These are phyloP conservation scores for Trametes cinnabarina DNA, from an alignment of 768 basidiomycete species.

Conservation along the genomic window DNA sequence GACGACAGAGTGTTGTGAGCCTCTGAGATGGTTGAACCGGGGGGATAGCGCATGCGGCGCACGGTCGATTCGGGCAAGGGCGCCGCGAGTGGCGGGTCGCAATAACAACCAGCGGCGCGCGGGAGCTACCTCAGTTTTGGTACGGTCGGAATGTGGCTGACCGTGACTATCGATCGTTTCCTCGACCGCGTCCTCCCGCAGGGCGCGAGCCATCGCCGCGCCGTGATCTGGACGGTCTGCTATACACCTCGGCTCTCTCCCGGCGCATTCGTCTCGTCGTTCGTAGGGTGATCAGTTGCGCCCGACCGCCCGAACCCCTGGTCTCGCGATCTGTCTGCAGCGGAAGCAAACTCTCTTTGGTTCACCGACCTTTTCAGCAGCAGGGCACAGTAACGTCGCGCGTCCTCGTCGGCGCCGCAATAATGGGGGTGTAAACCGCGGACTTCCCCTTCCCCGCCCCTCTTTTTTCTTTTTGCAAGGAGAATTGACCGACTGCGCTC, in stretches of 20 bases:
- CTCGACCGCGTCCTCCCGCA: constrained; percentile 11
- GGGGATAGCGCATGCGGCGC: not conserved
- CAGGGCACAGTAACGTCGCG: not conserved
- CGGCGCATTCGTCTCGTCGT: constrained; percentile 3
- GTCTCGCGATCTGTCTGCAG: constrained; percentile 13
- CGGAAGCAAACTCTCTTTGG: constrained; percentile 38
- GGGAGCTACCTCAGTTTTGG: constrained; percentile 15
- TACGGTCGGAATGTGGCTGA: constrained; percentile 19
- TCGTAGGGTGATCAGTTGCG: constrained; percentile 26
- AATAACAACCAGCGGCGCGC: constrained; percentile 5
- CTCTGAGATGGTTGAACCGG: not conserved
- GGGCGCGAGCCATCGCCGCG: constrained; percentile 4
- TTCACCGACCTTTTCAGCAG: constrained; percentile 23
- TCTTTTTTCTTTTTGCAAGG: constrained; percentile 3
- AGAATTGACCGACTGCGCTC: not conserved
- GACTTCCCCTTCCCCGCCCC: not conserved
- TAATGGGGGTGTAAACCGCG: not conserved
- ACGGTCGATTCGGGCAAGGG: not conserved
- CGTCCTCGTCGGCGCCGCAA: not conserved
- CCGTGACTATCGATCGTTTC: constrained; percentile 17
- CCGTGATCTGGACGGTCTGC: constrained; percentile 19
- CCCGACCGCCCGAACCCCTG: constrained; percentile 17
- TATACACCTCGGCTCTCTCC: constrained; percentile 23
- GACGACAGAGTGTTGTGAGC: not conserved
- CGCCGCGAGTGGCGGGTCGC: not conserved